Conservation (phyloP, 2,329 filamentous ascomycete species). For the Microcyclospora pomicola region DNA sequence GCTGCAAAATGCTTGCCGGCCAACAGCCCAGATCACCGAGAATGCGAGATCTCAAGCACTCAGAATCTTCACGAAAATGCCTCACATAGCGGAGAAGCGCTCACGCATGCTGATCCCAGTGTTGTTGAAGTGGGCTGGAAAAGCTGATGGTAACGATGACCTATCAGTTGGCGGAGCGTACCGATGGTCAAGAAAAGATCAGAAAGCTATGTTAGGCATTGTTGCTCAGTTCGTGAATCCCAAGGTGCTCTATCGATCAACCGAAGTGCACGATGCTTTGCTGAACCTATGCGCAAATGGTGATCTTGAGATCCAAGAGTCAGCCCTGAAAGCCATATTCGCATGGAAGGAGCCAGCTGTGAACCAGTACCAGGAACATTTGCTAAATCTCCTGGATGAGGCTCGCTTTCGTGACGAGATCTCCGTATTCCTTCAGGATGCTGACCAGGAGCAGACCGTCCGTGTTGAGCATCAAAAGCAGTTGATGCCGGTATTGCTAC, state of each 20-base stretch:
- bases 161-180: conserved; percentile 8
- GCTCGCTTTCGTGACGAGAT: conserved; percentile 86
- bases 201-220: conserved; percentile 67
- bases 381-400: conserved; percentile 80
- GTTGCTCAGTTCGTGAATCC: conserved; percentile 82
- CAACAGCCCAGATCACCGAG: conserved; percentile 8
- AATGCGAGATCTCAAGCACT: conserved; percentile 56
- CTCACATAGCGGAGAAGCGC: conserved; percentile 67
- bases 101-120: conserved; percentile 76
- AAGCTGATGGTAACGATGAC: conserved; percentile 27
- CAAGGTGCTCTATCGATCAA: conserved; percentile 62
- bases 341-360: conserved; percentile 76
- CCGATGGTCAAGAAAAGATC: conserved; percentile 61
- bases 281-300: conserved; percentile 70
- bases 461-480: conserved; percentile 59
- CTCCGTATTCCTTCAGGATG: conserved; percentile 55
- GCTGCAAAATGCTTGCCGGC: conserved; percentile 6
- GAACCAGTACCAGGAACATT: conserved; percentile 65
- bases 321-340: conserved; percentile 69
- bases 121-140: conserved; percentile 65
- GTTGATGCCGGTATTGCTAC: conserved; percentile 74
- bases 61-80: conserved; percentile 59
- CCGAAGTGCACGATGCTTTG: conserved; percentile 62
- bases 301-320: conserved; percentile 77
- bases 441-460: conserved; percentile 45